phyloP scores from a whole-genome alignment of 805 yeast species.

The Limtongia smithiae region DNA sequence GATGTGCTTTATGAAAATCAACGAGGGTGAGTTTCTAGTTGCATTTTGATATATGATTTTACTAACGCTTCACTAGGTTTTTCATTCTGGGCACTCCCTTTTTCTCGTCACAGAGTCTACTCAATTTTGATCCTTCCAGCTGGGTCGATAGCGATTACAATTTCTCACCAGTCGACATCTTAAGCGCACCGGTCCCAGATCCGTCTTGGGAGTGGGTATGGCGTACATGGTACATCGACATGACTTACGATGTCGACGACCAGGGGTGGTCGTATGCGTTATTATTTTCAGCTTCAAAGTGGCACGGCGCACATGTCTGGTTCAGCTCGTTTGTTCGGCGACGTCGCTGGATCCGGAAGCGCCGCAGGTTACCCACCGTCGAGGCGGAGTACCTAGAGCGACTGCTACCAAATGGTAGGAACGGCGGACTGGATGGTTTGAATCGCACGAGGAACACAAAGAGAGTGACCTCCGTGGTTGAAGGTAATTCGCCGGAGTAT shows the following conservation, averaged over 20 bases:
- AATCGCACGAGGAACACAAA: neutral
- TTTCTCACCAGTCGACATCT: conserved; percentile 35
- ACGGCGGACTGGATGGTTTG: neutral
- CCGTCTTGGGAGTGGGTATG: conserved; percentile 64
- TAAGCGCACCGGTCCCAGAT: conserved; percentile 48
- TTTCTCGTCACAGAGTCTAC: conserved; percentile 38
- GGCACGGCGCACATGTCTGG: conserved; percentile 60
- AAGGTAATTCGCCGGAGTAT: conserved; percentile 12
- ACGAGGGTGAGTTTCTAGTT: conserved; percentile 36
- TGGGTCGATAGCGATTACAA: conserved; percentile 38
- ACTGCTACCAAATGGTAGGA: neutral
- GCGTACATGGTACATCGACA: conserved; percentile 69
- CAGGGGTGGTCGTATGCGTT: conserved; percentile 79
- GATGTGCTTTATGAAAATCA: conserved; percentile 42
- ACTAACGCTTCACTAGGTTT: conserved; percentile 10
- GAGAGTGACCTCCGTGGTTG: conserved; percentile 6
- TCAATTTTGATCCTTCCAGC: conserved; percentile 40
- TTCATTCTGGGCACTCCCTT: conserved; percentile 40
- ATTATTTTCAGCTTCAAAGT: conserved; percentile 45
- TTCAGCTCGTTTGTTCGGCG: conserved; percentile 63
- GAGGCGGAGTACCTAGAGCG: too few species aligned
- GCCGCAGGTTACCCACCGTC: conserved; percentile 8
- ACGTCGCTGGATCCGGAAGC: conserved; percentile 57
- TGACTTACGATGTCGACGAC: conserved; percentile 69
- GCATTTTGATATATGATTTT: too few species aligned